Base-by-base conservation (phyloP, 495 filamentous ascomycete genomes). In the Neurospora discreta region DNA sequence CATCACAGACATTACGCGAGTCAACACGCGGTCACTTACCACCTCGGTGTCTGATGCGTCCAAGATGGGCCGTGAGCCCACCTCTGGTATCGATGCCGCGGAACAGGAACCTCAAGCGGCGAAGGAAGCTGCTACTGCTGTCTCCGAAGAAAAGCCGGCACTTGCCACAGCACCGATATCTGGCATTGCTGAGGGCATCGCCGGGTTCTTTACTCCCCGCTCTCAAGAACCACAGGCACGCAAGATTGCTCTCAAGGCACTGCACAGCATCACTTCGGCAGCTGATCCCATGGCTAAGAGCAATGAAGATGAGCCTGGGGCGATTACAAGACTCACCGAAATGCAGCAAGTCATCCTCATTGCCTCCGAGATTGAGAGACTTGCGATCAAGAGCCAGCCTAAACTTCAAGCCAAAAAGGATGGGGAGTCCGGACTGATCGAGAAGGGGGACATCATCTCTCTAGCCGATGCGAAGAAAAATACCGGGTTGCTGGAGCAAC, bases 1-100 rank as follows among this genome's bases (percentile, higher is more conserved):
- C 10, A 85, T 86, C 10, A 83, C 84, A 36, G 89, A 93, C 72
- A 79, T 94, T 33, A 86, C 89, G 33, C 84, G 93, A 23, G 88
- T 93, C 41, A 98, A 99, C 76, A 97, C 95, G 1, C 85, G 95
- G 11, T 92, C 91, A 15, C 78, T 98, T 20, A 90, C 90, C 23
- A 65, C 52, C 52, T 93, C 86, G 69, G 83, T 83, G 46, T 80
- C 83, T 38, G 75, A 74, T 20, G 71, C 77, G 23, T 74, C 80
- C 38, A 76, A 75, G 44, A 38, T 71, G 15, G 71, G 70, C 6
- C 65, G 38, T 41, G 67, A 13, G 39, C 70, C 26, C 44, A 71
- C n/a, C 6, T 65, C 52, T 65, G 52, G 52, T 18, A 65, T 65
- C 52, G 71, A 74, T 18, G 72, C 70, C 3, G 71, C 20, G 38